Base-by-base conservation (phyloP, 495 filamentous ascomycete genomes). In the Penicillium arizonense region DNA sequence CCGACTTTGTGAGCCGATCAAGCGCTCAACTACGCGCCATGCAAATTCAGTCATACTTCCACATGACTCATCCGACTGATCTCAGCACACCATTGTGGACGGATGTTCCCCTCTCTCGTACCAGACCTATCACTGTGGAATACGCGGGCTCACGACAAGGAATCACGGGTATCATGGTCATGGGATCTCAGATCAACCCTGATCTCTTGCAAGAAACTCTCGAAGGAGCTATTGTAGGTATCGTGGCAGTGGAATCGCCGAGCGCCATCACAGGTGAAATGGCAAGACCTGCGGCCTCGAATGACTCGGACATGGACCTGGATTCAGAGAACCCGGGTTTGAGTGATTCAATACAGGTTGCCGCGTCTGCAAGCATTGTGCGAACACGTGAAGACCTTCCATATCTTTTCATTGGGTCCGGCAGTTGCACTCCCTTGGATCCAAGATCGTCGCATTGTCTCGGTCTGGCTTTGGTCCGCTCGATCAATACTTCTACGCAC, bases 1-100 rank as follows among this genome's bases (percentile, higher is more conserved):
- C 78, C 47, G 79, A 87, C 18, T 74, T 82, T 47, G 72, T 82
- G 5, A 79, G 79, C n/a, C 75, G 84, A 35, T 90, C 85, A 1
- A 79, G 87, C 8, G 79, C 80, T 11, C 82, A 93, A 57, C 65
- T 90, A 4, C 79, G 89, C 46, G 78, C 82, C 23, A 92, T 95
- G 89, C 87, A 91, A 56, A 86, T 81, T 20, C 82, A 89, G 62
- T 88, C 89, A 0, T 92, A 92, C 56, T 91, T 95, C 65, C 85
- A 90, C 63, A 59, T 73, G 36, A 72, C 63, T 13, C 71, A 70
- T 10, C 59, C 68, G 8, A 59, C 61, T 35, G 65, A 59, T 18
- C 37, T 72, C 26, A 61, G 49, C 13, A 69, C 66, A 37, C 65
- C 74, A 0, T 51, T 72, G 11, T 88, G 82, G 80, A 64, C 70